Evolutionary conservation across 2,329 filamentous ascomycete genomes (phyloP).

Genomic region (Hypoxylon sp.): DNA sequence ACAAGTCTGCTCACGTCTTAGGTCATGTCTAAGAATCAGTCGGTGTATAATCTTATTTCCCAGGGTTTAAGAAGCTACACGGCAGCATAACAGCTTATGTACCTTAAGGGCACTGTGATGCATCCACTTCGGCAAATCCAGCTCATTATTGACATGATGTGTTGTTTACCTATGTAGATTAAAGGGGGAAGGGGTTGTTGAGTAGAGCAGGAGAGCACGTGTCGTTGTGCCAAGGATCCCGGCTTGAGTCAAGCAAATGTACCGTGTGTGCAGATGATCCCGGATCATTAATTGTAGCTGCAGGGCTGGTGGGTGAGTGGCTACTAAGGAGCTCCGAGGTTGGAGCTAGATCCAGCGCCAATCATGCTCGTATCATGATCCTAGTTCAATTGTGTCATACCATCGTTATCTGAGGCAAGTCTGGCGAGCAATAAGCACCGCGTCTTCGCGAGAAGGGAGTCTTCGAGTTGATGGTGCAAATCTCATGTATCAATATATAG

Average conservation of each 20-base stretch:
- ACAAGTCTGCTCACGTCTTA: not conserved
- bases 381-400: slow-evolving; percentile 46
- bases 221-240: slow-evolving; percentile 29
- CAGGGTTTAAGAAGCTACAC: not conserved
- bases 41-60: slow-evolving; percentile 1
- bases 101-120: not conserved
- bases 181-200: slow-evolving; percentile 22
- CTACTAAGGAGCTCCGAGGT: slow-evolving; percentile 24
- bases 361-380: slow-evolving; percentile 36
- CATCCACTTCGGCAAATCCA: slow-evolving; percentile 13
- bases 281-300: slow-evolving; percentile 28
- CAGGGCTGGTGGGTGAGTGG: slow-evolving; percentile 39
- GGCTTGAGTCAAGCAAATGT: slow-evolving; percentile 34
- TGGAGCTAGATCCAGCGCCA: slow-evolving; percentile 23
- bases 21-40: slow-evolving; percentile 19
- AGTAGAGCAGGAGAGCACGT: slow-evolving; percentile 42
- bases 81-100: not conserved
- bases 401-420: slow-evolving; percentile 44
- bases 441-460: slow-evolving; percentile 7
- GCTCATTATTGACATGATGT: slow-evolving; percentile 21
- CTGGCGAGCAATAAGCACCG: slow-evolving; percentile 13
- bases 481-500: not conserved
- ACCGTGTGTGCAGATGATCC: slow-evolving; percentile 31
- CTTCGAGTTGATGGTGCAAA: not conserved
- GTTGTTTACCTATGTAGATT: slow-evolving; percentile 14